A percentile compares a stretch with the other conserved stretches of the same genome.
phyloP scores from a whole-genome alignment of 768 basidiomycete genomes.

The Pilatotrama ljubarskyi region DNA sequence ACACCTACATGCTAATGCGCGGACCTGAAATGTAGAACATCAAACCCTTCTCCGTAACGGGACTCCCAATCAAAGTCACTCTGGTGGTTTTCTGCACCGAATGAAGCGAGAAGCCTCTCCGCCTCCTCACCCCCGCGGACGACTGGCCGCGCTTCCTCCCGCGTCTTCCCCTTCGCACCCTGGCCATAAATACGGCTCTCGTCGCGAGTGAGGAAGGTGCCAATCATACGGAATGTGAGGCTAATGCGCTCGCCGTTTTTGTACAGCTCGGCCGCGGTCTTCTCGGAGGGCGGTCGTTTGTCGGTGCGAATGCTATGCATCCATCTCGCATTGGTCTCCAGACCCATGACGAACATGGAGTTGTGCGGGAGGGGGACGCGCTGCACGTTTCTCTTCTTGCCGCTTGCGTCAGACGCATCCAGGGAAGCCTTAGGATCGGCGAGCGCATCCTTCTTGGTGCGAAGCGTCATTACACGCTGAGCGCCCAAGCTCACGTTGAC shows the following conservation, averaged over 20 bases:
- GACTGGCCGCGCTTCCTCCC: slow-evolving; percentile 53
- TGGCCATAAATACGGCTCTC: slow-evolving; percentile 66
- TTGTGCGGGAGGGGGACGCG: slow-evolving; percentile 77
- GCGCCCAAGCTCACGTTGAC: slow-evolving; percentile 84
- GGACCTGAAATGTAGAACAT: slow-evolving; percentile 54
- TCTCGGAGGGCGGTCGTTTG: slow-evolving; percentile 58
- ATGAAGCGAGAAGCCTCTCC: slow-evolving; percentile 53
- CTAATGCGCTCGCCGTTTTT: slow-evolving; percentile 71
- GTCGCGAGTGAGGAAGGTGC: slow-evolving; percentile 64
- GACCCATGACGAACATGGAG: slow-evolving; percentile 80
- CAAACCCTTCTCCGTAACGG: slow-evolving; percentile 65
- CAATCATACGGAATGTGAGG: slow-evolving; percentile 76
- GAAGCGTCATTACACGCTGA: slow-evolving; percentile 74
- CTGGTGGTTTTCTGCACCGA: slow-evolving; percentile 73
- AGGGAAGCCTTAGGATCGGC: not conserved
- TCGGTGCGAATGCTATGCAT: slow-evolving; percentile 77
- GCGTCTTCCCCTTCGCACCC: slow-evolving; percentile 66
- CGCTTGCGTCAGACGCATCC: not conserved
- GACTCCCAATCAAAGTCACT: slow-evolving; percentile 71
- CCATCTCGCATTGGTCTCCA: slow-evolving; percentile 72
- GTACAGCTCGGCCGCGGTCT: slow-evolving; percentile 54
- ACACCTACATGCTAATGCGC: not conserved
- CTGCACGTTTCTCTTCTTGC: slow-evolving; percentile 37
- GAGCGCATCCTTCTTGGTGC: slow-evolving; percentile 54
- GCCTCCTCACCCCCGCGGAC: slow-evolving; percentile 52